Conservation (phyloP, 257 asterid species). For the Misopates orontium region DNA sequence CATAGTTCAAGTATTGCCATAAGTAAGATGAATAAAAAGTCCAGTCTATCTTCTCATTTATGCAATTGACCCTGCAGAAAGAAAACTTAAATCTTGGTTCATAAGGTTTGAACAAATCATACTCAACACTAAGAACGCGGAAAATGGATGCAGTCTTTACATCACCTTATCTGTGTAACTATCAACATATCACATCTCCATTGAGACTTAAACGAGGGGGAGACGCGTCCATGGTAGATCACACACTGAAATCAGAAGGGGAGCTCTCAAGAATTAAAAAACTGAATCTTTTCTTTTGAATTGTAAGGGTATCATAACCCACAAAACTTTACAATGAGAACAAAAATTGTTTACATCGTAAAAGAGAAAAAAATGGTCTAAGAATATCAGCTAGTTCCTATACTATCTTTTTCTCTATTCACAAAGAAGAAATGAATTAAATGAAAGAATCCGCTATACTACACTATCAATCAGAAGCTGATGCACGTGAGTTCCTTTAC, state of each 20-base stretch:
- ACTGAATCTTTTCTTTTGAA: slow-evolving; percentile 21
- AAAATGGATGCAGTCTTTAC: neutral
- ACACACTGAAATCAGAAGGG: neutral
- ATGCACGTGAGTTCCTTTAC: slow-evolving; percentile 26
- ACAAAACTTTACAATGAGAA: slow-evolving; percentile 34
- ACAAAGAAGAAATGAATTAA: slow-evolving; percentile 33
- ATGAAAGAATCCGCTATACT: slow-evolving; percentile 27
- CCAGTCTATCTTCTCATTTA: slow-evolving; percentile 16
- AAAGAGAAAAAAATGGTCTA: slow-evolving; percentile 21
- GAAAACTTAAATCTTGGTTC: slow-evolving; percentile 4
- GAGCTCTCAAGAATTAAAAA: slow-evolving; percentile 1
- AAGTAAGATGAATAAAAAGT: neutral
- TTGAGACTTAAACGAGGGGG: neutral
- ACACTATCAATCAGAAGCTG: slow-evolving; percentile 13
- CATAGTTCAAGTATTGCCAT: neutral
- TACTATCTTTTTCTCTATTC: slow-evolving; percentile 35
- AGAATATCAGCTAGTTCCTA: slow-evolving; percentile 37
- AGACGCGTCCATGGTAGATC: neutral
- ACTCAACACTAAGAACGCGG: neutral
- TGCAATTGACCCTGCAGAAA: slow-evolving; percentile 18
- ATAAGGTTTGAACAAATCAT: slow-evolving; percentile 22
- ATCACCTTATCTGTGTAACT: neutral
- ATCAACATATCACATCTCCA: neutral
- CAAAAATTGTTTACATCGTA: slow-evolving; percentile 47
- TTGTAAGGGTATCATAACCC: slow-evolving; percentile 31